Conservation (phyloP, 148 eudicot species). For the Vaccinium myrtillus region DNA sequence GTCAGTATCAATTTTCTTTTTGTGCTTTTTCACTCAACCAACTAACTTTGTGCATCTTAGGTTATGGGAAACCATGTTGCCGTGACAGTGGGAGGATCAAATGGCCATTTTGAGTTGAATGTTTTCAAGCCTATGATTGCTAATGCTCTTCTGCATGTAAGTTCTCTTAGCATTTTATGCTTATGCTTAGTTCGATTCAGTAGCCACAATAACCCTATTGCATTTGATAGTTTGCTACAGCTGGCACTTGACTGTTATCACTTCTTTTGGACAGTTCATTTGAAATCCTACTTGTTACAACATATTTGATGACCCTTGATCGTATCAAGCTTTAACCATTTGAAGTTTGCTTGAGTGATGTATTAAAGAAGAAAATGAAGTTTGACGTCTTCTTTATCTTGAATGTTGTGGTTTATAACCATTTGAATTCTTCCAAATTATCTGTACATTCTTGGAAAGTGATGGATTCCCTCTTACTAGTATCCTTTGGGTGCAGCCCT, state of each 20-base stretch:
- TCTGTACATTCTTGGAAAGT: neutral
- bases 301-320: neutral
- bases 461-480: neutral
- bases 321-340: neutral
- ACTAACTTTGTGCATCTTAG: slow-evolving; percentile 37
- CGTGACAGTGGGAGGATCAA: slow-evolving; percentile 87
- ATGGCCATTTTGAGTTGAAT: slow-evolving; percentile 98
- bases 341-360: neutral
- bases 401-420: neutral
- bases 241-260: neutral
- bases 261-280: neutral
- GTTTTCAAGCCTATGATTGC: slow-evolving; percentile 98
- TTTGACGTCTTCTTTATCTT: neutral
- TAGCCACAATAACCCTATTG: neutral
- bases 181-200: neutral
- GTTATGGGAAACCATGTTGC: slow-evolving; percentile 98
- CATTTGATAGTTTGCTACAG: neutral
- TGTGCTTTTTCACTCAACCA: slow-evolving; percentile 7
- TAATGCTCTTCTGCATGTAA: slow-evolving; percentile 78
- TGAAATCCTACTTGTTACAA: too few species aligned
- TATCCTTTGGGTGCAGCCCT: neutral
- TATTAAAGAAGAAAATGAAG: neutral
- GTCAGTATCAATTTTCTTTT: neutral
- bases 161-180: slow-evolving; percentile 22
- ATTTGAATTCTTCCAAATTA: neutral